Evolutionary conservation across 768 basidiomycete species (phyloP), one percentile per base, ranked within the genome.

Genomic region (Macrocybe gigantea): DNA sequence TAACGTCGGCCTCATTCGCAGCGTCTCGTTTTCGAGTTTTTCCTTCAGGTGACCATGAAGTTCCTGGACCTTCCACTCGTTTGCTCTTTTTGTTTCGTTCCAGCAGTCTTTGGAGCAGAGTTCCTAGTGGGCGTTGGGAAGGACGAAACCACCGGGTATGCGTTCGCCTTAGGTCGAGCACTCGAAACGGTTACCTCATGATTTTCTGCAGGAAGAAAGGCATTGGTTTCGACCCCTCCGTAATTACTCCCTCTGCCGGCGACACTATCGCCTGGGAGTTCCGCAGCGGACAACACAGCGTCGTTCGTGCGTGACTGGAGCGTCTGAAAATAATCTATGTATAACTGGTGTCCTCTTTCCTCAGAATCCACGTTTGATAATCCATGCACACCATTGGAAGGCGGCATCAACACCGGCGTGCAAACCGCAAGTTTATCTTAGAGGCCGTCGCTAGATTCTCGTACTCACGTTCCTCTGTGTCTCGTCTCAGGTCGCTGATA

Each of bases 171-270:
- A 38, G 37, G 29, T 13, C 33, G 14, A 40, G 12, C 33, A 10
- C 14, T 42, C 32, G 14, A 42, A 42, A 31, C 38, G 33, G 11
- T 14, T 29, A 29, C 33, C 35, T 46, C 33, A 14, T 38, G 33
- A 13, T 29, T 41, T 41, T 13, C 37, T 36, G 6, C 33, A 72
- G 70, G 22, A 61, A 66, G 52, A 71, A 71, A 48, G 71, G 71
- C 11, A 47, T 65, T 12, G 71, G 71, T 14, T 72, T 72, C 50
- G 69, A 71, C 51, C 69, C 71, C 13, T 69, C 69, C 9, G 65
- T 61, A 1, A 68, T 72, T 35, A 56, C 64, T 38, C 69, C 71
- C 14, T 32, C 32, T 1, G 47, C 51, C 4, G 70, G 71, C 11
- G 71, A 72, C 50, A 55, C 52, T 31, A 68, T 71, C 31, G 55